Percentiles rank a stretch among this genome's conserved stretches.
These are phyloP conservation scores for Tuber brumale DNA, from an alignment of 495 filamentous ascomycete genomes.

Conservation along the genomic window DNA sequence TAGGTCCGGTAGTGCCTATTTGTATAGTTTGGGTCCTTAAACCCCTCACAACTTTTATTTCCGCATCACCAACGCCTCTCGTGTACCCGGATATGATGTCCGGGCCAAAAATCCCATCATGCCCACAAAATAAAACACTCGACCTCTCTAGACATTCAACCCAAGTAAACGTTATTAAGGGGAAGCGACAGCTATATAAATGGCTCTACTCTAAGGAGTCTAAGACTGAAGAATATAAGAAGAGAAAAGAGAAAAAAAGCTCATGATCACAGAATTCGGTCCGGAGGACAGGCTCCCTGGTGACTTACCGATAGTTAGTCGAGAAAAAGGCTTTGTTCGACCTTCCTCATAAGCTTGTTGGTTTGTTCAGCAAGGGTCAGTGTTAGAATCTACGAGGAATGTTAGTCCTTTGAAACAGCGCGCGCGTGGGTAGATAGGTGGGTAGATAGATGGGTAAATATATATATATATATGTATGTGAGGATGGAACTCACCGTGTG, in stretches of 20 bases:
- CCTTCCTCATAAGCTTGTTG: constrained; percentile 74
- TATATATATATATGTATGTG: background rate
- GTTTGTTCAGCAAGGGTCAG: constrained; percentile 94
- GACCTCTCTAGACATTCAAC: background rate
- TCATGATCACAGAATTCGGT: background rate
- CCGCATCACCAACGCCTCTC: background rate
- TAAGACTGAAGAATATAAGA: background rate
- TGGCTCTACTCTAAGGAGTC: background rate
- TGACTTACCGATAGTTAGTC: constrained; percentile 8
- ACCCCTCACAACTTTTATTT: background rate
- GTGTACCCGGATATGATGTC: background rate
- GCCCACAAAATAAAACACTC: background rate
- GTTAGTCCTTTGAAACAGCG: constrained; percentile 2
- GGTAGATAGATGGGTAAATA: background rate
- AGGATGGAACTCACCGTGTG: constrained; percentile 60
- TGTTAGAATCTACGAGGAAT: constrained; percentile 61
- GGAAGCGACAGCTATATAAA: background rate
- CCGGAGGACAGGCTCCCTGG: background rate
- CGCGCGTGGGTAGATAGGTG: too few relatives aligned
- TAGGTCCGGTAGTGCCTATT: background rate
- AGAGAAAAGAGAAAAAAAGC: background rate
- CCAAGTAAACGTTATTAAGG: background rate
- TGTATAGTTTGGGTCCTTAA: background rate
- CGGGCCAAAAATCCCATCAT: background rate
- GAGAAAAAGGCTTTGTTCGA: constrained; percentile 61